These are phyloP conservation scores for Aspergillus novoparasiticus DNA, from an alignment of 2,329 filamentous ascomycete genomes.

Conservation along the genomic window DNA sequence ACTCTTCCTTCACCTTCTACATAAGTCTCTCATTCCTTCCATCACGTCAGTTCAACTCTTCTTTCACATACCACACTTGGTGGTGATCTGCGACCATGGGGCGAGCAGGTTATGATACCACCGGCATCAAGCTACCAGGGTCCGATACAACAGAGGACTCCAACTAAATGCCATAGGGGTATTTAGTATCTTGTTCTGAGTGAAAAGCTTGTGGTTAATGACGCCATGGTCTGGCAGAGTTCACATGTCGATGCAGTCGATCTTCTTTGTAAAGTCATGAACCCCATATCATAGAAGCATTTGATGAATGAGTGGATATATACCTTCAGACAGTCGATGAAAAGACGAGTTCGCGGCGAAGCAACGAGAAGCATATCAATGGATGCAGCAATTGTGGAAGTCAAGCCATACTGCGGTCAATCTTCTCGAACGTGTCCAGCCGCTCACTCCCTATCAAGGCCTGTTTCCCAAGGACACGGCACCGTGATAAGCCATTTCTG, in stretches of 20 bases:
- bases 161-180: too few relatives aligned
- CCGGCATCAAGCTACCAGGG: too few relatives aligned
- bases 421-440: not conserved
- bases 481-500: not conserved
- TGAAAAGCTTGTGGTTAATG: too few relatives aligned
- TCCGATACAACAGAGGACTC: too few relatives aligned
- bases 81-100: not conserved
- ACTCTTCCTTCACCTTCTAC: not conserved
- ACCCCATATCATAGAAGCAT: not conserved
- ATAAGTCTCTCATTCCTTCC: too few relatives aligned
- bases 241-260: too few relatives aligned
- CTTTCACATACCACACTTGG: not conserved
- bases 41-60: too few relatives aligned
- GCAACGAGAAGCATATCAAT: not conserved
- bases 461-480: too few relatives aligned
- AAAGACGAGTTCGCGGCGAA: not conserved
- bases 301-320: not conserved
- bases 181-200: too few relatives aligned
- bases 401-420: not conserved
- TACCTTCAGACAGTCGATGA: not conserved
- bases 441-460: not conserved
- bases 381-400: not conserved
- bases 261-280: not conserved
- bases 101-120: too few relatives aligned
- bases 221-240: too few relatives aligned